Base-by-base conservation (phyloP, 2,329 filamentous ascomycete species). In the Pseudocercospora musae region DNA sequence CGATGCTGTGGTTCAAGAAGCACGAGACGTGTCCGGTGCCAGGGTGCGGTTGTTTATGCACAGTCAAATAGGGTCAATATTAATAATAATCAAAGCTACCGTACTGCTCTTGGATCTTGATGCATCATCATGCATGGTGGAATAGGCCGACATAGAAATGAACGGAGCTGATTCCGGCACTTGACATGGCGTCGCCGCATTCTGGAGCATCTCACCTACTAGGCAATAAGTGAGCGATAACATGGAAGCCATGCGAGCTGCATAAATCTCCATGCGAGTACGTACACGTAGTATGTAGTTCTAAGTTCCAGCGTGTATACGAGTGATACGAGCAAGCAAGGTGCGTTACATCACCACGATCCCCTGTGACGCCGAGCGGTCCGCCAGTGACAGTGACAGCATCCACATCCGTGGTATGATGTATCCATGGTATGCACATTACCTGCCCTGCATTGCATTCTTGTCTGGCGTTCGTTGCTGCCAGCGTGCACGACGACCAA, bases 1-100 rank as follows among this genome's bases (percentile, higher is more conserved):
- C 86, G 10, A 76, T 80, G 66, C 80, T 82, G 64, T 89, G 86
- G 86, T 89, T 88, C 73, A 74, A 72, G 21, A 79, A 78, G 67
- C 81, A 84, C 73, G 75, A 75, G 40, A 79, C 80, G 66, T 86
- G 84, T 76, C 81, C 84, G 1, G 82, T 84, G 63, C 80, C 82
- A 58, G 81, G 82, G 66, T 86, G 84, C 70, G 74, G 77, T 64
- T 86, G 84, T 69, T 75, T 80, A 68, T 86, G 83, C 75, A 60
- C 49, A 20, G 50, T 57, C 11, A 56, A 37, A 44, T 63, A 60
- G 53, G 15, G 8, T 20, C 31, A n/a, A n/a, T n/a, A n/a, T n/a
- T n/a, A n/a, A n/a, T n/a, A n/a, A n/a, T n/a, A n/a, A n/a, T n/a
- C n/a, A n/a, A n/a, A n/a, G n/a, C n/a, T n/a, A n/a, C n/a, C n/a